Evolutionary conservation across 2,329 filamentous ascomycete species (phyloP).

Genomic region (Penicillium sp.): DNA sequence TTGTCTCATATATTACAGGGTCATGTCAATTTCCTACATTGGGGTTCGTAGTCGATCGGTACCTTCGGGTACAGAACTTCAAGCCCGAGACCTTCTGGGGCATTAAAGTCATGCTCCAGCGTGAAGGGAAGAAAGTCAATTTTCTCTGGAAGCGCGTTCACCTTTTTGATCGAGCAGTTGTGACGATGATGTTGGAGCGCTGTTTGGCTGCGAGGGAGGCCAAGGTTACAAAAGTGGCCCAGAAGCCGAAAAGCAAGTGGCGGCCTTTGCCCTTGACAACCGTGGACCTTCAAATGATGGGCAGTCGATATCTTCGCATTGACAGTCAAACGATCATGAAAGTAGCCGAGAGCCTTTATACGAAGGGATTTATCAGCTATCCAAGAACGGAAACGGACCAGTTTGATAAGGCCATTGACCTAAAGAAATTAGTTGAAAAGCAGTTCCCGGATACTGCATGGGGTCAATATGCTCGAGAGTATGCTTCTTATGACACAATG

Average conservation of each 20-base stretch:
- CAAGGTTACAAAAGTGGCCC: slow-evolving; percentile 79
- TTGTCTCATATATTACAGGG: slow-evolving; percentile 46
- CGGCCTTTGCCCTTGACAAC: slow-evolving; percentile 92
- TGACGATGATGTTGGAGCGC: slow-evolving; percentile 79
- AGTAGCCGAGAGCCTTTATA: slow-evolving; percentile 82
- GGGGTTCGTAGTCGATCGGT: slow-evolving; percentile 95
- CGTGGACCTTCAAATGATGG: slow-evolving; percentile 94
- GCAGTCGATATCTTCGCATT: slow-evolving; percentile 85
- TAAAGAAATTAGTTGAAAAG: slow-evolving; percentile 77
- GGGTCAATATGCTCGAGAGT: slow-evolving; percentile 75
- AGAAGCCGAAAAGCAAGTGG: slow-evolving; percentile 92
- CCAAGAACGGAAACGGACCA: slow-evolving; percentile 96
- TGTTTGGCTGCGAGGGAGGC: slow-evolving; percentile 76
- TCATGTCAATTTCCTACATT: slow-evolving; percentile 97
- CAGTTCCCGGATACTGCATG: slow-evolving; percentile 75
- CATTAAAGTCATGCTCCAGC: slow-evolving; percentile 79
- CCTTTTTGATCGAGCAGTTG: slow-evolving; percentile 83
- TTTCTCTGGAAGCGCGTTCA: slow-evolving; percentile 82
- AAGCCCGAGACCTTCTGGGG: slow-evolving; percentile 90
- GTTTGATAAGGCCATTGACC: slow-evolving; percentile 86
- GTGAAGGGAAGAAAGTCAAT: slow-evolving; percentile 74
- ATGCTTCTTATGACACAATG: slow-evolving; percentile 14
- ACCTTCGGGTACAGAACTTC: slow-evolving; percentile 92
- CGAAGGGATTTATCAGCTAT: slow-evolving; percentile 95
- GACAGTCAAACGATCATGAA: slow-evolving; percentile 89